These are phyloP conservation scores for Tubosaeta brunneosetosa DNA, from an alignment of 768 basidiomycete genomes.

Conservation along the genomic window DNA sequence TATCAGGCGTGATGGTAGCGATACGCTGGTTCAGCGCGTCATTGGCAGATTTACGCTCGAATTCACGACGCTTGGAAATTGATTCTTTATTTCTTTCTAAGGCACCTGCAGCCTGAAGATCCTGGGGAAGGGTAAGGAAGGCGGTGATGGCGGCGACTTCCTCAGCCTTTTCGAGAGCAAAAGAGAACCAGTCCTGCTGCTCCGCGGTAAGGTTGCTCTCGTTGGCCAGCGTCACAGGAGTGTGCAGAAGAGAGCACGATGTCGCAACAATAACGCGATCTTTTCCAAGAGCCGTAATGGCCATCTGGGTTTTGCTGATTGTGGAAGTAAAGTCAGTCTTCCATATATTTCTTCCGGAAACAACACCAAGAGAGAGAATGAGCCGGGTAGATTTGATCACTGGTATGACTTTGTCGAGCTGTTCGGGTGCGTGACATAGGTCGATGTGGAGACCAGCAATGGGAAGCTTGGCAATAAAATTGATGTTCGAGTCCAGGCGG, in stretches of 20 bases:
- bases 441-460: conserved; percentile 94
- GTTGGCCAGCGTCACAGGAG: conserved; percentile 89
- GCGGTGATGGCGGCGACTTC: conserved; percentile 89
- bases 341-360: conserved; percentile 99
- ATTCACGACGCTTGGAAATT: conserved; percentile 91
- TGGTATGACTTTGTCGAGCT: conserved; percentile 76
- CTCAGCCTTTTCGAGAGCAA: conserved; percentile 90
- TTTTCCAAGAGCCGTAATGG: conserved; percentile 74
- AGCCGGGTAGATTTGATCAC: conserved; percentile 82
- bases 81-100: conserved; percentile 87
- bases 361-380: conserved; percentile 86
- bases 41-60: conserved; percentile 83
- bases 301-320: conserved; percentile 79
- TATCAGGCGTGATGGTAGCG: conserved; percentile 80
- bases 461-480: conserved; percentile 87
- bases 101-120: conserved; percentile 60
- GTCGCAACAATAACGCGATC: conserved; percentile 92
- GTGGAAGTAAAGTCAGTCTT: conserved; percentile 89
- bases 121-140: conserved; percentile 80
- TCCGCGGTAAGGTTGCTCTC: conserved; percentile 87
- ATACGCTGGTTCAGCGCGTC: conserved; percentile 94
- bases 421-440: conserved; percentile 86
- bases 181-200: conserved; percentile 98
- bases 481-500: conserved; percentile 89
- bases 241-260: conserved; percentile 97